phyloP scores from a whole-genome alignment of 371 early-diverging fungal genomes.

The Fennellomyces sp. region DNA sequence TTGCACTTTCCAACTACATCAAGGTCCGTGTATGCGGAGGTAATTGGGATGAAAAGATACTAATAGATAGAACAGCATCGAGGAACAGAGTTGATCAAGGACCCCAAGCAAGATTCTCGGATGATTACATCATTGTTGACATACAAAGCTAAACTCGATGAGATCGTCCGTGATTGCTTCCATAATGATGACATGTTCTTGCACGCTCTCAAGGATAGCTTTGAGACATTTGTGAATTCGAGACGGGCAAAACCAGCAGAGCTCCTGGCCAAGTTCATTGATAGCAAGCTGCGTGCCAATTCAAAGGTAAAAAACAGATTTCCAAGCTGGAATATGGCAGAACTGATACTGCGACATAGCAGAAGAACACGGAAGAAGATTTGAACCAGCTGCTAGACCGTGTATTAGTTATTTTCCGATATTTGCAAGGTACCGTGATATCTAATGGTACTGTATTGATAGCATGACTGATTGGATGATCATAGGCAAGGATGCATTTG shows the following conservation, averaged over 20 bases:
- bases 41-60: not conserved
- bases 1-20: constrained; percentile 37
- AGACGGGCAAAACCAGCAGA: constrained; percentile 89
- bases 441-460: not conserved
- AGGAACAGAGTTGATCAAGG: constrained; percentile 28
- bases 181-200: constrained; percentile 57
- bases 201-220: constrained; percentile 79
- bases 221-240: constrained; percentile 86
- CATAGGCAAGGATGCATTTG: constrained; percentile 91
- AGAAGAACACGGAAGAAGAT: constrained; percentile 63
- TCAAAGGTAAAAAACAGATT: constrained; percentile 38
- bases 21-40: no score
- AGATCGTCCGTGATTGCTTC: constrained; percentile 66
- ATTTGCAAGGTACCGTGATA: constrained; percentile 65
- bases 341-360: not conserved
- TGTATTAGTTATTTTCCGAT: constrained; percentile 83
- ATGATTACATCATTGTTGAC: constrained; percentile 70
- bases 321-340: not conserved
- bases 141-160: constrained; percentile 72
- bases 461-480: not conserved
- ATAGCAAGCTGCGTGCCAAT: constrained; percentile 54
- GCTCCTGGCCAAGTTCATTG: constrained; percentile 83
- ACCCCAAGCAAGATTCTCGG: constrained; percentile 26
- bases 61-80: constrained; percentile 11
- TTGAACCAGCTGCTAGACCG: constrained; percentile 69